A percentile compares a stretch with the other conserved stretches of the same genome.
These are phyloP conservation scores for Vitis labrusca DNA, from an alignment of 164 flowering plant species.

Conservation along the genomic window DNA sequence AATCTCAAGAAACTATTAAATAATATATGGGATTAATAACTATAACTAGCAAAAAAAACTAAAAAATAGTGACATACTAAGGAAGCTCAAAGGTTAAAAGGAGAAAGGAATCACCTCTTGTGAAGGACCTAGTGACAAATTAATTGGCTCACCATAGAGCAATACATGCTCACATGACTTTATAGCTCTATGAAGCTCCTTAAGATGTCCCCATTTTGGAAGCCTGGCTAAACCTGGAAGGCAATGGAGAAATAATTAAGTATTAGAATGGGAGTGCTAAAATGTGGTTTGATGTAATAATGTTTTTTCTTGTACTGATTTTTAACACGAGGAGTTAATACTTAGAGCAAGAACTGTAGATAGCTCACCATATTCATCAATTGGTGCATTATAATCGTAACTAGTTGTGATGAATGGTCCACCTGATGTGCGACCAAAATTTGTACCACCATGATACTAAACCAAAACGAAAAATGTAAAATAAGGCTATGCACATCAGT, in stretches of 20 bases:
- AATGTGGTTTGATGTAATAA: no score
- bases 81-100: neutral
- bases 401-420: conserved; percentile 99
- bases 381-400: conserved; percentile 99
- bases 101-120: conserved; percentile 60
- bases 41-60: neutral
- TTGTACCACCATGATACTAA: conserved; percentile 99
- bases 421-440: conserved; percentile 96
- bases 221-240: conserved; percentile 75
- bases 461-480: neutral
- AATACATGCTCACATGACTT: conserved; percentile 70
- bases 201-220: conserved; percentile 99
- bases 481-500: neutral
- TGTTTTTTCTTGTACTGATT: no score
- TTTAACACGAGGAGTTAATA: neutral
- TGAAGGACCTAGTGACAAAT: conserved; percentile 66
- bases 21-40: neutral
- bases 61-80: neutral
- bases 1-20: neutral
- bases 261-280: neutral
- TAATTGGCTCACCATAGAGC: conserved; percentile 48
- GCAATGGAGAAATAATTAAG: conserved; percentile 7
- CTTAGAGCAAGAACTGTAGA: neutral
- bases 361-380: conserved; percentile 90
- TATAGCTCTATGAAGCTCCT: conserved; percentile 82